Evolutionary conservation across 352 stramenopile genomes (phyloP), one percentile per base, ranked within the genome.

Genomic region (Phytophthora kernoviae): DNA sequence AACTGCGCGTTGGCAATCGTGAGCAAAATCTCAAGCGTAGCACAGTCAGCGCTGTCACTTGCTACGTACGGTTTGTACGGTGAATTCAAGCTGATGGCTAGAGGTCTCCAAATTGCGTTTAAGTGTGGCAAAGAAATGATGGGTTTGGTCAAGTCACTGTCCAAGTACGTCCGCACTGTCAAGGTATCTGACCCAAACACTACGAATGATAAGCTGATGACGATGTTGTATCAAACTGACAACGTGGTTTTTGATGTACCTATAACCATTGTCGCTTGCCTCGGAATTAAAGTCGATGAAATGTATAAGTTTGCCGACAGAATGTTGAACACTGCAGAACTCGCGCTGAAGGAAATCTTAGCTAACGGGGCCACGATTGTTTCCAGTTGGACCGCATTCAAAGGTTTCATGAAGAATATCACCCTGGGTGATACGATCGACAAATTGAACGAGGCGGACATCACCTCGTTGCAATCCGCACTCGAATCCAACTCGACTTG

Each of bases 1-100:
- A 57, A 79, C 48, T 79, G 70, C n/a, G 52, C 48, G 14, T 46
- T 62, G 32, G 66, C 58, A 50, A 46, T 79, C 9, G 27, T 74
- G n/a, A 59, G 40, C 32, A 72, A 76, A 21, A 49, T 76, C 21
- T 49, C 40, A 6, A 18, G 34, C 10, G 20, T 73, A 8, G 51
- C 44, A 5, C 51, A 58, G 12, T 30, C 58, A 8, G 57, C 46
- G 15, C 30, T 71, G 9, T 62, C 57, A 15, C 14, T 37, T 36
- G 46, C 46, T 17, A 54, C 46, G 9, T 33, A 30, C 32, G 24
- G 24, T 22, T n/a, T 30, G 17, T 54, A 33, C 30, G 46, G 46
- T 15, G n/a, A 54, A 5, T 46, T 34, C 30, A 24, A 47, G 20
- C 9, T 47, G 20, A 32, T 47, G 41, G 41, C 41, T 14, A 27